Evolutionary conservation across 108 stramenopile genomes (phyloP).

Genomic region (Pseudonitzschia multistriata): DNA sequence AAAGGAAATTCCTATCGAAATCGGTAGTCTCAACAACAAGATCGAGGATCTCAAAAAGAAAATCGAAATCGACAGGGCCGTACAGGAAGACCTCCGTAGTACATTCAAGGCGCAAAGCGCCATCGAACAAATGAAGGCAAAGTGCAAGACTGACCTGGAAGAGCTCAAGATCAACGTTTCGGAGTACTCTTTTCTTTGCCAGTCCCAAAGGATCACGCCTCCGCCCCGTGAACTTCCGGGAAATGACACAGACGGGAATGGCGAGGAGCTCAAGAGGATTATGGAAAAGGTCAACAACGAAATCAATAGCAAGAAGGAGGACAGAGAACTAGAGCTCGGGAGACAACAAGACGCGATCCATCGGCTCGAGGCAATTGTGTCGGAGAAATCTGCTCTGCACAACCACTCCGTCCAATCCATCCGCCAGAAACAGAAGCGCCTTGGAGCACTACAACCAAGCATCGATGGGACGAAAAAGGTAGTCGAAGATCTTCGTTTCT

Average conservation of each 20-base stretch:
- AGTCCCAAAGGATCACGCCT: constrained; percentile 17
- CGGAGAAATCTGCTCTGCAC: constrained; percentile 34
- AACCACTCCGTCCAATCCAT: constrained; percentile 20
- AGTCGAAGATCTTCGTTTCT: constrained; percentile 33
- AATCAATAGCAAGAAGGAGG: constrained; percentile 16
- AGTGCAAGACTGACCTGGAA: constrained; percentile 47
- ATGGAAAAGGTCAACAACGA: constrained; percentile 21
- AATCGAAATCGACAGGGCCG: constrained; percentile 62
- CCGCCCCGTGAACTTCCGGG: constrained; percentile 19
- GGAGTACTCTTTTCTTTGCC: neutral
- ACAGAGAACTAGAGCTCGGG: constrained; percentile 22
- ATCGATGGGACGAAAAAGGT: constrained; percentile 50
- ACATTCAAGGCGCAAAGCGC: constrained; percentile 62
- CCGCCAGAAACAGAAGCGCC: constrained; percentile 28
- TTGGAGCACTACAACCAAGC: constrained; percentile 42
- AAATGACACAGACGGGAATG: constrained; percentile 8
- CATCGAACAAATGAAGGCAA: constrained; percentile 63
- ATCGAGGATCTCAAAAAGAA: constrained; percentile 47
- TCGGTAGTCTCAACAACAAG: constrained; percentile 65
- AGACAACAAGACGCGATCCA: constrained; percentile 7
- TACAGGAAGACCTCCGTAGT: constrained; percentile 55
- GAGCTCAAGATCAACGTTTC: constrained; percentile 1
- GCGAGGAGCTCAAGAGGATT: constrained; percentile 14
- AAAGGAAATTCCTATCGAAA: constrained; percentile 71
- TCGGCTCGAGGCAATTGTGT: neutral